Conservation (phyloP, 208 protist genomes). For the Naegleria fowleri region DNA sequence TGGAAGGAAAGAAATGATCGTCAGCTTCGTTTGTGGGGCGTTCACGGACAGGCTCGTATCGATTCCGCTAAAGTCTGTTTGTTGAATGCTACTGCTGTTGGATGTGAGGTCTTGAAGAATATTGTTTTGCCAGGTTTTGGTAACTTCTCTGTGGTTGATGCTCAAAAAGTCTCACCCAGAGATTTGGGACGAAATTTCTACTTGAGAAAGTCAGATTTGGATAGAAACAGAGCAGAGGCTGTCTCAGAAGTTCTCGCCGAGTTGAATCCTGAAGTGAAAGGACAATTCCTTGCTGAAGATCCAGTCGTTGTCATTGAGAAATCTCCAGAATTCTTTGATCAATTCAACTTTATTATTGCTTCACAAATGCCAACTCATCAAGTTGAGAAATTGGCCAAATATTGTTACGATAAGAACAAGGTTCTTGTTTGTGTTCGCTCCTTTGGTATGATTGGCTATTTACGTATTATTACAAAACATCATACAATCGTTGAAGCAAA, state of each 20-base stretch:
- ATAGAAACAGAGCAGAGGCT: background rate
- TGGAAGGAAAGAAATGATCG: conserved; percentile 27
- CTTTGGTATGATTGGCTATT: conserved; percentile 27
- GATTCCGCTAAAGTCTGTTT: background rate
- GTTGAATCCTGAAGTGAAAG: conserved; percentile 15
- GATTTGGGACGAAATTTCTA: conserved; percentile 26
- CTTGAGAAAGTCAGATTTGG: background rate
- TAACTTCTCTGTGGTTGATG: conserved; percentile 20
- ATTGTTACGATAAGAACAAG: background rate
- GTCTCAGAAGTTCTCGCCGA: background rate
- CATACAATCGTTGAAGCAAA: conserved; percentile 20
- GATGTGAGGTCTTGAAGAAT: conserved; percentile 12
- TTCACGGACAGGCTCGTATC: conserved; percentile 12
- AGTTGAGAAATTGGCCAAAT: conserved; percentile 4
- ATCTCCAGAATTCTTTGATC: background rate
- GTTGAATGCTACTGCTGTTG: conserved; percentile 3
- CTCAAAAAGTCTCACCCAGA: background rate
- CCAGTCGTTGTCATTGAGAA: background rate
- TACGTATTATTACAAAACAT: background rate
- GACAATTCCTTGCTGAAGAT: background rate
- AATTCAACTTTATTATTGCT: conserved; percentile 15
- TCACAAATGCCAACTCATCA: background rate
- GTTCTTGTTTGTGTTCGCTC: background rate
- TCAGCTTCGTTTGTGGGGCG: conserved; percentile 25
- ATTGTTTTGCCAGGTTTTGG: conserved; percentile 24